Conservation (phyloP, 768 basidiomycete genomes). For the Gelatoporia subvermispora region DNA sequence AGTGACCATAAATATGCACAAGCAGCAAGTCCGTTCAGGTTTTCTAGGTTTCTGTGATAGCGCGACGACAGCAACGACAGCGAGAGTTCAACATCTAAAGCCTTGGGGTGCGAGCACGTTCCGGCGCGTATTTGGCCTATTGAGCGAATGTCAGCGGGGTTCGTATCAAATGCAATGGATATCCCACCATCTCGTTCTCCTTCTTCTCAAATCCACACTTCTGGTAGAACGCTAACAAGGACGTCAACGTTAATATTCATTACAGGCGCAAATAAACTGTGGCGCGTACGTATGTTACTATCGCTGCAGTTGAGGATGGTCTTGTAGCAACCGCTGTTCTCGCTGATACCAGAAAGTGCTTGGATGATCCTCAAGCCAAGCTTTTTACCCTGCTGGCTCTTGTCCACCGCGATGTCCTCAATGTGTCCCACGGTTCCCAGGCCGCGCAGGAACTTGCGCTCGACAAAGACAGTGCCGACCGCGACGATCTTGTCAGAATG, state of each 20-base stretch:
- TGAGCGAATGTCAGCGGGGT: not conserved
- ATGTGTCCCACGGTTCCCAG: slow-evolving; percentile 92
- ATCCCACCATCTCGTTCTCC: slow-evolving; percentile 86
- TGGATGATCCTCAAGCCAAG: slow-evolving; percentile 85
- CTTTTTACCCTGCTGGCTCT: slow-evolving; percentile 85
- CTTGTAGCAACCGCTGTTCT: slow-evolving; percentile 85
- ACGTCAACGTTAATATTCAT: slow-evolving; percentile 2
- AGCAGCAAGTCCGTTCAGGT: slow-evolving; percentile 2
- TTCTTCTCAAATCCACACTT: slow-evolving; percentile 93
- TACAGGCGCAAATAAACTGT: not conserved
- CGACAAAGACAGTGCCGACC: slow-evolving; percentile 80
- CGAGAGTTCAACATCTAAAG: slow-evolving; percentile 20
- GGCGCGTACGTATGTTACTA: slow-evolving; percentile 87
- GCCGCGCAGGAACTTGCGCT: slow-evolving; percentile 89
- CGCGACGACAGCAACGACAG: not conserved
- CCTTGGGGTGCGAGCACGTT: slow-evolving; percentile 34
- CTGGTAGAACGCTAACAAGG: slow-evolving; percentile 82
- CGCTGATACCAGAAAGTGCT: slow-evolving; percentile 79
- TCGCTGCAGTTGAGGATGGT: slow-evolving; percentile 95
- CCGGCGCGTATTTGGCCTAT: slow-evolving; percentile 59
- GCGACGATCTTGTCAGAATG: slow-evolving; percentile 79
- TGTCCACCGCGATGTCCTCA: slow-evolving; percentile 95
- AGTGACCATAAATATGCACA: slow-evolving; percentile 10
- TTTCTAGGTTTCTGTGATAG: not conserved
- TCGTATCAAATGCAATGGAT: not conserved